Evolutionary conservation across 2,329 filamentous ascomycete species (phyloP).

Genomic region (Penicillium frequentans): DNA sequence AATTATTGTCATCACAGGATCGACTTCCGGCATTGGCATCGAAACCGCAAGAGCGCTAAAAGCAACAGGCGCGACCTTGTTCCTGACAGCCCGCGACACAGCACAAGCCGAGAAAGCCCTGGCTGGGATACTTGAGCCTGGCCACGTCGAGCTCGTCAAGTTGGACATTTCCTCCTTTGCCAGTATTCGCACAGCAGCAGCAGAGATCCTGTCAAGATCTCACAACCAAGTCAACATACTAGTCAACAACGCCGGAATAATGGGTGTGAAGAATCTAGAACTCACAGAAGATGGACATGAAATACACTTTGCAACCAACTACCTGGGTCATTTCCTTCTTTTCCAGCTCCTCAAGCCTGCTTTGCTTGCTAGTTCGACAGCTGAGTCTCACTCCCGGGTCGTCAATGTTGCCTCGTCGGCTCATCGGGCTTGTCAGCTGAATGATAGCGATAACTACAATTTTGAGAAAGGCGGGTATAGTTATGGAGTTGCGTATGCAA

Average conservation of each 20-base stretch:
- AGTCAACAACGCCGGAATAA: slow-evolving; percentile 50
- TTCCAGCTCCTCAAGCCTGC: slow-evolving; percentile 49
- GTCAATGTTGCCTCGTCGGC: slow-evolving; percentile 47
- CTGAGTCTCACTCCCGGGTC: slow-evolving; percentile 48
- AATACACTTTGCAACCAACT: slow-evolving; percentile 54
- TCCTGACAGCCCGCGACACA: slow-evolving; percentile 45
- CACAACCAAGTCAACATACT: slow-evolving; percentile 24
- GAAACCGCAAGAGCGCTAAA: slow-evolving; percentile 48
- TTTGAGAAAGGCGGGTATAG: slow-evolving; percentile 25
- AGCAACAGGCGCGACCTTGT: slow-evolving; percentile 48
- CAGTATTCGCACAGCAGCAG: slow-evolving; percentile 15
- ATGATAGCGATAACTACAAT: slow-evolving; percentile 40
- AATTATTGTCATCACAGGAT: slow-evolving; percentile 45
- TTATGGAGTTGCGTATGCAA: slow-evolving; percentile 41
- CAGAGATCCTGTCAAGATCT: slow-evolving; percentile 5
- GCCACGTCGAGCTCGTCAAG: slow-evolving; percentile 34
- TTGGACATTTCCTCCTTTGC: slow-evolving; percentile 20
- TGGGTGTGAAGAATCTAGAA: slow-evolving; percentile 29
- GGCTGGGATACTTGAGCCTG: slow-evolving; percentile 29
- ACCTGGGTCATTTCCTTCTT: slow-evolving; percentile 56
- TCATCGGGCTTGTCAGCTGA: slow-evolving; percentile 39
- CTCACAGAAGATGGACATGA: slow-evolving; percentile 47
- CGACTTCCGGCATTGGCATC: slow-evolving; percentile 45
- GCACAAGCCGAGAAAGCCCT: slow-evolving; percentile 39
- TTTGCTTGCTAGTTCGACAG: slow-evolving; percentile 22